Conservation (phyloP, 1,139 yeast species). For the Suhomyces choctaworum region DNA sequence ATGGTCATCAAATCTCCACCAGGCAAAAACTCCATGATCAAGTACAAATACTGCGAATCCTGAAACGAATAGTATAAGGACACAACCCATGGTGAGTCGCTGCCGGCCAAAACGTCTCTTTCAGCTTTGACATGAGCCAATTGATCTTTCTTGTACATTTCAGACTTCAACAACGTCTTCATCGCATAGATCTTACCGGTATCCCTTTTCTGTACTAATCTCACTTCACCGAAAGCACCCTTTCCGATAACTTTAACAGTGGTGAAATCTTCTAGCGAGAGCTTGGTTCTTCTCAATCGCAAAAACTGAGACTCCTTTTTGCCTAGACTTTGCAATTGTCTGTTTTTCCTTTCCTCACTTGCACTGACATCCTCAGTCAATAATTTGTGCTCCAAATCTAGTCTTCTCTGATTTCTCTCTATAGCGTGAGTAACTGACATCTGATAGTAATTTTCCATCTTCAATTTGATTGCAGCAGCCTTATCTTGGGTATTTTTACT, state of each 20-base stretch:
- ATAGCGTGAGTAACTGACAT: slow-evolving; percentile 79
- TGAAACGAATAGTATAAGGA: slow-evolving; percentile 79
- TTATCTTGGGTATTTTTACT: slow-evolving; percentile 68
- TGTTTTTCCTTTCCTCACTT: slow-evolving; percentile 70
- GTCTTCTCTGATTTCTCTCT: slow-evolving; percentile 76
- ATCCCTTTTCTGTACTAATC: slow-evolving; percentile 78
- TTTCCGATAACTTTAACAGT: slow-evolving; percentile 84
- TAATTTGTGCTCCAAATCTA: slow-evolving; percentile 68
- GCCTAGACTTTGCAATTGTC: slow-evolving; percentile 71
- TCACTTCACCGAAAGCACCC: slow-evolving; percentile 85
- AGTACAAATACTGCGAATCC: slow-evolving; percentile 70
- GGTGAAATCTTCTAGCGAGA: slow-evolving; percentile 70
- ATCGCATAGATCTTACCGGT: slow-evolving; percentile 84
- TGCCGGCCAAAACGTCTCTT: slow-evolving; percentile 81
- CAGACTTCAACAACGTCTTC: slow-evolving; percentile 76
- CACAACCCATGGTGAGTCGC: slow-evolving; percentile 87
- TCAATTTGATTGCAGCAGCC: slow-evolving; percentile 70
- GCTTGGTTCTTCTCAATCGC: slow-evolving; percentile 71
- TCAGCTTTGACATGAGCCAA: slow-evolving; percentile 84
- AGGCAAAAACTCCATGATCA: slow-evolving; percentile 82
- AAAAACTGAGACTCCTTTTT: slow-evolving; percentile 76
- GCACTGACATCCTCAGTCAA: slow-evolving; percentile 59
- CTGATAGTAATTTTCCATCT: slow-evolving; percentile 72
- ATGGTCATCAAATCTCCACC: slow-evolving; percentile 89
- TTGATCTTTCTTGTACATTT: slow-evolving; percentile 83